phyloP scores from a whole-genome alignment of 805 yeast genomes.

The Debaryomyces prosopidis region DNA sequence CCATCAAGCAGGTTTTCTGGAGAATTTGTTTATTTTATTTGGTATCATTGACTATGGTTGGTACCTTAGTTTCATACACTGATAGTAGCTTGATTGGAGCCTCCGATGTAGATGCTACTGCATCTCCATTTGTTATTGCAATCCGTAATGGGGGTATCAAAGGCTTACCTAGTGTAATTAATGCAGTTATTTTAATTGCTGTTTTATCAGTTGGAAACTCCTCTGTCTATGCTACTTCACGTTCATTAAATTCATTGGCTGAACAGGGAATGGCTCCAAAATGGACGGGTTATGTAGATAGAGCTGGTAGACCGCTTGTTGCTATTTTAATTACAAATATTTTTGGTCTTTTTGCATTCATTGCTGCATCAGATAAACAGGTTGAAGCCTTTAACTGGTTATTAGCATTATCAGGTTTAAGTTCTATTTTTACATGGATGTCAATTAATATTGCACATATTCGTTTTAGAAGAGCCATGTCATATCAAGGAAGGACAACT shows the following conservation, averaged over 20 bases:
- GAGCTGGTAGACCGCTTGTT: slow-evolving; percentile 65
- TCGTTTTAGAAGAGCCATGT: slow-evolving; percentile 59
- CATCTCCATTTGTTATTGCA: slow-evolving; percentile 81
- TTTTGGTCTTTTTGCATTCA: slow-evolving; percentile 63
- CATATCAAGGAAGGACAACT: slow-evolving; percentile 51
- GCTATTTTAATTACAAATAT: slow-evolving; percentile 51
- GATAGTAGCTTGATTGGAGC: slow-evolving; percentile 38
- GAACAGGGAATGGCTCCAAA: slow-evolving; percentile 65
- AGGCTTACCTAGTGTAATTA: slow-evolving; percentile 65
- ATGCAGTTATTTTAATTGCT: slow-evolving; percentile 66
- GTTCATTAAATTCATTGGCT: slow-evolving; percentile 63
- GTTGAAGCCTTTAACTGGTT: slow-evolving; percentile 65
- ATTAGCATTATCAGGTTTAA: slow-evolving; percentile 61
- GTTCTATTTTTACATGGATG: slow-evolving; percentile 65
- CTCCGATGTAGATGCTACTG: slow-evolving; percentile 54
- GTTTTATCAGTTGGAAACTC: slow-evolving; percentile 73
- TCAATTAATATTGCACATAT: slow-evolving; percentile 60
- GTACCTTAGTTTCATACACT: slow-evolving; percentile 24
- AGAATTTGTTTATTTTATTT: slow-evolving; percentile 37
- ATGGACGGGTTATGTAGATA: slow-evolving; percentile 59
- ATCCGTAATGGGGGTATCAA: slow-evolving; percentile 60
- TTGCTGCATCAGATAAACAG: slow-evolving; percentile 55
- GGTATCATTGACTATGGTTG: slow-evolving; percentile 25
- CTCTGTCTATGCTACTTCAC: slow-evolving; percentile 67
- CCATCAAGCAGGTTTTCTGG: slow-evolving; percentile 41